These are phyloP conservation scores for Naematelia aurantialba DNA, from an alignment of 768 basidiomycete species.

Conservation along the genomic window DNA sequence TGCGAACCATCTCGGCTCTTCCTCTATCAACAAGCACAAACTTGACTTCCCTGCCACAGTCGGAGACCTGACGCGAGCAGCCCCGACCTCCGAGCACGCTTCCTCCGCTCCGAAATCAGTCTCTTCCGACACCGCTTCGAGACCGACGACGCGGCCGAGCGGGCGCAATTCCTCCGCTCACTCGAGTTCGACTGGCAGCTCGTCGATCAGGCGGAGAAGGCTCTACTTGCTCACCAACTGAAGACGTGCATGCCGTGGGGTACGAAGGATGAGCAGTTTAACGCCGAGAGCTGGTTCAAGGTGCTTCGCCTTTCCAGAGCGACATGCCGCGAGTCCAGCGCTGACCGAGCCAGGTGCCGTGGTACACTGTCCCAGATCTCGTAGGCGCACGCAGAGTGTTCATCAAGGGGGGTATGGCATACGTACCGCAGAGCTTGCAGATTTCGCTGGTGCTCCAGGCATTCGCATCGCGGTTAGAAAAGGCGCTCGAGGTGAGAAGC, in stretches of 20 bases:
- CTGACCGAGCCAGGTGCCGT: slow-evolving; percentile 65
- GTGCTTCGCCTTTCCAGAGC: slow-evolving; percentile 50
- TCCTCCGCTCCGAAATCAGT: slow-evolving; percentile 80
- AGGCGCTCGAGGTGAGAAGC: slow-evolving; percentile 66
- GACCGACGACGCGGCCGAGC: slow-evolving; percentile 59
- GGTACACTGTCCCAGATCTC: slow-evolving; percentile 91
- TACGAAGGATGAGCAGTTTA: slow-evolving; percentile 53
- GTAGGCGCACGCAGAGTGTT: slow-evolving; percentile 77
- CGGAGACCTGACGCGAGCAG: slow-evolving; percentile 54
- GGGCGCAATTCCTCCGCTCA: slow-evolving; percentile 61
- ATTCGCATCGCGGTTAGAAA: slow-evolving; percentile 68
- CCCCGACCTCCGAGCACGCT: slow-evolving; percentile 82
- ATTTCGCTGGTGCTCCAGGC: slow-evolving; percentile 84
- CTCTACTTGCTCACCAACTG: slow-evolving; percentile 56
- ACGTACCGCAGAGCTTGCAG: slow-evolving; percentile 71
- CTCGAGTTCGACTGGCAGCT: slow-evolving; percentile 52
- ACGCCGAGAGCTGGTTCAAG: slow-evolving; percentile 70
- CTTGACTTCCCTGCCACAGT: no score
- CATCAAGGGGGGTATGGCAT: slow-evolving; percentile 77
- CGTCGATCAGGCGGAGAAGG: slow-evolving; percentile 64
- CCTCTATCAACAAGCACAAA: no score
- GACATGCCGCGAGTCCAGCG: background rate
- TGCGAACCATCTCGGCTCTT: no score
- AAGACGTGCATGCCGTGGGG: slow-evolving; percentile 54
- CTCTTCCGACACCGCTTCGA: slow-evolving; percentile 82